Percentiles rank a stretch among this genome's conserved stretches.
These are phyloP conservation scores for Colletotrichum cuscutae DNA, from an alignment of 2,329 filamentous ascomycete species.

Conservation along the genomic window DNA sequence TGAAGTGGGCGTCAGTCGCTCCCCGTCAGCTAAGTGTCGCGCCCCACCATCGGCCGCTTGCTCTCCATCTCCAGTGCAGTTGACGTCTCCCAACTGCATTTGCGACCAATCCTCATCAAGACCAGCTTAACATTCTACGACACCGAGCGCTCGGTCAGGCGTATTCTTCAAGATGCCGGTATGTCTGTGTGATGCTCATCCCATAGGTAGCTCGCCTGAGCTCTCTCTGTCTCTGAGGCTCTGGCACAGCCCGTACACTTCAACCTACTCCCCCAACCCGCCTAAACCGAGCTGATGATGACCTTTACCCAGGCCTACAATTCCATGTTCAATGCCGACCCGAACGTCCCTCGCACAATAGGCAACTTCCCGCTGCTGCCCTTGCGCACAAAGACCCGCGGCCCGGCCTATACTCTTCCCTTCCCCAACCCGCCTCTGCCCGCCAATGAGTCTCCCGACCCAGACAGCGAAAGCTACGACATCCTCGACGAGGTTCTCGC, in stretches of 20 bases:
- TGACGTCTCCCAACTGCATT: constrained; percentile 12
- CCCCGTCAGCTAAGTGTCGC: constrained; percentile 4
- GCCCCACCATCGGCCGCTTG: constrained; percentile 28
- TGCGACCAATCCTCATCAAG: constrained; percentile 25
- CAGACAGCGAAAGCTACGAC: constrained; percentile 93
- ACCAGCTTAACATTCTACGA: constrained; percentile 35
- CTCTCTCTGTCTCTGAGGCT: not conserved
- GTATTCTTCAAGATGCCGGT: constrained; percentile 58
- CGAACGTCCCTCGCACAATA: constrained; percentile 68
- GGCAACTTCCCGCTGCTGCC: constrained; percentile 97
- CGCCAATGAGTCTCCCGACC: constrained; percentile 75
- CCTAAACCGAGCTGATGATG: constrained; percentile 38
- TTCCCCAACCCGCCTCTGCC: constrained; percentile 66
- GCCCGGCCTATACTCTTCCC: constrained; percentile 89
- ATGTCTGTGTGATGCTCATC: constrained; percentile 39
- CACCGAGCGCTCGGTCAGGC: constrained; percentile 18
- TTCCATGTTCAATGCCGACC: constrained; percentile 93
- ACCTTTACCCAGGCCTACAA: constrained; percentile 81
- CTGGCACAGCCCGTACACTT: constrained; percentile 1
- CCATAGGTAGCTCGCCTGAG: not conserved
- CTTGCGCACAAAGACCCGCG: constrained; percentile 92
- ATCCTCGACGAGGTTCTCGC: constrained; percentile 92
- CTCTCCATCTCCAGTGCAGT: constrained; percentile 5
- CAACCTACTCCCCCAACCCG: constrained; percentile 1
- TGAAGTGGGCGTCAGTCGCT: constrained; percentile 30